These are phyloP conservation scores for Penicillium sp. DNA, from an alignment of 2,329 filamentous ascomycete species.

Conservation along the genomic window DNA sequence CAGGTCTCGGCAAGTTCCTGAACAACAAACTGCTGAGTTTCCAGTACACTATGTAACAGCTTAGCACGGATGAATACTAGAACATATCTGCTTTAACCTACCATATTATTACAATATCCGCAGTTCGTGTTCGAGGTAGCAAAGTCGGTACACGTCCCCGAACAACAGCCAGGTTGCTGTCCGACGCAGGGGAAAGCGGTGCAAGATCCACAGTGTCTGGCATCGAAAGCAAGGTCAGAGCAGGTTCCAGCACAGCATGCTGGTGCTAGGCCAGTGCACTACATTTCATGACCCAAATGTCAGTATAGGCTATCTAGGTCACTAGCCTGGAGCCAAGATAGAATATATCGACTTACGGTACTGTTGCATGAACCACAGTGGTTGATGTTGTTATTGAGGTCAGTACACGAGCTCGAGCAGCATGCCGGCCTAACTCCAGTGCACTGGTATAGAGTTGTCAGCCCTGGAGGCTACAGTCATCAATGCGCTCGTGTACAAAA, in stretches of 20 bases:
- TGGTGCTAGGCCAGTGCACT: conserved; percentile 13
- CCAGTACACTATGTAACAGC: conserved; percentile 8
- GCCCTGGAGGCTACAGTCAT: background rate
- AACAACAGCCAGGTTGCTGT: conserved; percentile 12
- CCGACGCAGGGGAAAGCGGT: conserved; percentile 6
- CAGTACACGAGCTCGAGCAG: conserved; percentile 13
- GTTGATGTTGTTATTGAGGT: conserved; percentile 9
- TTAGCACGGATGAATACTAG: background rate
- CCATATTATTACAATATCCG: conserved; percentile 11
- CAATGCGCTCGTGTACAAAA: background rate
- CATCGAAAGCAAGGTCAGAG: conserved; percentile 3
- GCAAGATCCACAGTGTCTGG: conserved; percentile 12
- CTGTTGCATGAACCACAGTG: conserved; percentile 8
- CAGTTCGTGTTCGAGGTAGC: conserved; percentile 8
- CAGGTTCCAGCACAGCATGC: conserved; percentile 17
- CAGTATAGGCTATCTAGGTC: background rate
- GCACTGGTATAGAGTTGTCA: conserved; percentile 7
- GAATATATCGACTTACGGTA: conserved; percentile 1
- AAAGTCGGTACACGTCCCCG: conserved; percentile 12
- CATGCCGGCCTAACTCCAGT: conserved; percentile 13
- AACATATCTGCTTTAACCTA: background rate
- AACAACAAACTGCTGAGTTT: conserved; percentile 13
- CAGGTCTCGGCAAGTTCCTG: conserved; percentile 15
- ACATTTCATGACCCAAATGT: background rate
- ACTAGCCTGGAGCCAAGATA: background rate